Evolutionary conservation across 2,329 filamentous ascomycete species (phyloP), one percentile per base, ranked within the genome.

Genomic region (Epichloe festucae): DNA sequence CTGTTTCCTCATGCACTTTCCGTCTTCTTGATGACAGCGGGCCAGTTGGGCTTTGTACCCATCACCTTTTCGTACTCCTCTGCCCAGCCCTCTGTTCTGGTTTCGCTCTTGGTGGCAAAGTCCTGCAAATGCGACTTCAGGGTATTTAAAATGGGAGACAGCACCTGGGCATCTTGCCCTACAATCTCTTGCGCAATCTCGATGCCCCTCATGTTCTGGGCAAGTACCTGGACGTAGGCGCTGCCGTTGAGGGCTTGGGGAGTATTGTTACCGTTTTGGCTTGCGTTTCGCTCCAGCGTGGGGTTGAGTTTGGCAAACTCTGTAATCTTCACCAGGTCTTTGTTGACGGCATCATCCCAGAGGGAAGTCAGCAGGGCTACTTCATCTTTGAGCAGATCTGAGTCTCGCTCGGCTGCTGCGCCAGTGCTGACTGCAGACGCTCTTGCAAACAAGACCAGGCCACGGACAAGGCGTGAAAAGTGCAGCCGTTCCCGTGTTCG

Each of bases 131-230:
- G 66, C 35, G 60, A 57, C 11, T 62, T 59, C 23, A 77, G 57
- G 4, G 58, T 55, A 38, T 69, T 62, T n/a, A 66, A 63, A 19
- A 74, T 66, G n/a, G 63, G 55, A 53, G 66, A 57, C 46, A 80
- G 60, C 15, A 15, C 55, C 45, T 62, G 52, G 11, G 59, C 62
- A 15, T 57, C 59, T 2, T 60, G 56, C 11, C 58, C 59, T 5
- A 75, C 60, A 14, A 75, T 63, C 55, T 73, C 61, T 42, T 67
- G 62, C 14, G 76, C 73, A 54, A 71, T 54, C 41, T 70, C 64
- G 49, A 79, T 65, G 19, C 73, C 77, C 56, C 59, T 65, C 50
- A 67, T 63, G 53, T 64, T 64, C 52, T 67, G 62, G 6, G 61
- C 55, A 36, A 69, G 15, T 1, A 57, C 52, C 40, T 57, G 51